Percentiles rank a stretch among this genome's conserved stretches.
Evolutionary conservation across 73 alveolate genomes (phyloP).

Genomic region (Tetrahymena malaccensis): DNA sequence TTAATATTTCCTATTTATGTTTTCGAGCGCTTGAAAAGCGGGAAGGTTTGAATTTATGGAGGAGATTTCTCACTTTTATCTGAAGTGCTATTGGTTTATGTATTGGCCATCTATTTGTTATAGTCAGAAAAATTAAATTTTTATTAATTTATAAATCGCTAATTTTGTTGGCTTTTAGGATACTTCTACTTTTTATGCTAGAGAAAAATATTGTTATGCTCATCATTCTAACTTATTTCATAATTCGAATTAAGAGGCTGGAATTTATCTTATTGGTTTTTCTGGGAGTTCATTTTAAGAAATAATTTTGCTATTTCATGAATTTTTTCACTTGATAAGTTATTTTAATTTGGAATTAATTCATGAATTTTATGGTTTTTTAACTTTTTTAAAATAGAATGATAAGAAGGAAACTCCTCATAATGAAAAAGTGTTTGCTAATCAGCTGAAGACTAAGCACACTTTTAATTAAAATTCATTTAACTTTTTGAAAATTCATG

Average conservation of each 20-base stretch:
- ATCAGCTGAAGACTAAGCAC: not conserved
- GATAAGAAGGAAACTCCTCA: not conserved
- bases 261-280: not conserved
- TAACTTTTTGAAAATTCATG: no score
- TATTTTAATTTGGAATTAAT: not conserved
- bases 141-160: not conserved
- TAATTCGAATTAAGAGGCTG: not conserved
- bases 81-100: not conserved
- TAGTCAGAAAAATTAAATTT: not conserved
- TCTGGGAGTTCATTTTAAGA: not conserved
- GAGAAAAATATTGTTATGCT: not conserved
- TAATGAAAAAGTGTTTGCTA: not conserved
- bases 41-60: not conserved
- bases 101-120: not conserved
- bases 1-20: not conserved
- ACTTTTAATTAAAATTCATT: not conserved
- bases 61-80: not conserved
- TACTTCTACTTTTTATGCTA: not conserved
- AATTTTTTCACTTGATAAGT: not conserved
- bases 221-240: not conserved
- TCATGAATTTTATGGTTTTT: not conserved
- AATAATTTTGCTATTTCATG: not conserved
- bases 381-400: not conserved
- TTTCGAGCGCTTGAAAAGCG: not conserved
- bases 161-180: not conserved